Evolutionary conservation across 2,329 filamentous ascomycete species (phyloP), one percentile per base, ranked within the genome.

Genomic region (Sporothrix luriei): DNA sequence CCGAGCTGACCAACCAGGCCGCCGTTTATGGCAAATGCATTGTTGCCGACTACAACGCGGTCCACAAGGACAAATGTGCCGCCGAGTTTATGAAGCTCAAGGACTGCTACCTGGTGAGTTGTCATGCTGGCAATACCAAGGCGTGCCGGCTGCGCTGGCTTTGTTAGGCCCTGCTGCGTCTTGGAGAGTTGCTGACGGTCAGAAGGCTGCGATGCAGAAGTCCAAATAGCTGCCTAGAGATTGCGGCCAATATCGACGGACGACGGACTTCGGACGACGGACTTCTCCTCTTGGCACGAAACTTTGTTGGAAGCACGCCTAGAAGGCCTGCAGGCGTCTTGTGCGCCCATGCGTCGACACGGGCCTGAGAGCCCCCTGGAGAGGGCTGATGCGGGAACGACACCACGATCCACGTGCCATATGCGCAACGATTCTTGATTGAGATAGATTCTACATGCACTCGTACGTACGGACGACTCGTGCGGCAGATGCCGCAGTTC

Each of bases 11-110:
- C 68, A 19, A 71, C 16, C 70, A 98, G 94, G 91, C 92, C 67
- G 85, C 92, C 2, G 83, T 87, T 14, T 99, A 98, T 77, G 95
- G 94, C 74, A 94, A 93, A 83, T 99, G 95, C 78, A 89, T 99
- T 73, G 86, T 94, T 66, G 87, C 88, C 51, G 94, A 98, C 77
- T 98, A 97, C 80, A 94, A 94, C 77, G 88, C 93, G 4, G 88
- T 97, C 3, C 87, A 93, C 75, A 97, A 97, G 77, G 92, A 97
- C 77, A 95, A 95, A 83, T 99, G 95, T 77, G 84, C 85, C 4
- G 88, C 88, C 70, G 93, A 97, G 77, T 98, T 99, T 75, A 83
- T 95, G 79, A 88, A 82, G 73, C 79, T 98, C 64, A 97, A 97
- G 78, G 85, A 97, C 74, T 98, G 94, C 77, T 97, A 93, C 77